Evolutionary conservation across 345 rosid species (phyloP).

Genomic region (Eucalyptus sp.): DNA sequence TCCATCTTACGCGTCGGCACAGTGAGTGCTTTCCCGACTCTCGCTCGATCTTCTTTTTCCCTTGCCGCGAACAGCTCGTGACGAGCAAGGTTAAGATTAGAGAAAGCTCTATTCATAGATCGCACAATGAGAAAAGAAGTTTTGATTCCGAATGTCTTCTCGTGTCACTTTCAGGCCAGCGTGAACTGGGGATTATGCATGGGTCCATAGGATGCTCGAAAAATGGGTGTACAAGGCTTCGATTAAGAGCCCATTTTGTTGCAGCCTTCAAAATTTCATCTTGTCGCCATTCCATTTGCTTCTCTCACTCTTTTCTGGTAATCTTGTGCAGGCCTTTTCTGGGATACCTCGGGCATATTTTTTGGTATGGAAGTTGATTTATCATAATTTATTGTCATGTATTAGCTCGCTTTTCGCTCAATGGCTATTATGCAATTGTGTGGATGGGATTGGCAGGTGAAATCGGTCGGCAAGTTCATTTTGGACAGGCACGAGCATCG

Average conservation of each 20-base stretch:
- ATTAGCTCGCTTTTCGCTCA: background rate
- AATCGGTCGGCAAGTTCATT: constrained; percentile 31
- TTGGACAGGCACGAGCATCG: background rate
- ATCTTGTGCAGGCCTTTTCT: constrained; percentile 32
- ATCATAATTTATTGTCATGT: background rate
- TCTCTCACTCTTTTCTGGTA: background rate
- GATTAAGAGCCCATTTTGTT: background rate
- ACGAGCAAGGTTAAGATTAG: background rate
- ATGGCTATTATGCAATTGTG: background rate
- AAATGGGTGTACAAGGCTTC: constrained; percentile 16
- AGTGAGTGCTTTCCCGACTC: constrained; percentile 1
- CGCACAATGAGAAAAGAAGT: background rate
- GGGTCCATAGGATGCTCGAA: constrained; percentile 52
- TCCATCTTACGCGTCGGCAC: constrained; percentile 50
- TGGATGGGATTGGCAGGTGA: constrained; percentile 32
- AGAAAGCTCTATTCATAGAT: background rate
- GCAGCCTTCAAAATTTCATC: background rate
- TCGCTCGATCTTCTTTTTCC: background rate
- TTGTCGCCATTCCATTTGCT: background rate
- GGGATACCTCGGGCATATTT: constrained; percentile 45
- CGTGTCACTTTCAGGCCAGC: constrained; percentile 35
- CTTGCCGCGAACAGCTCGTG: background rate
- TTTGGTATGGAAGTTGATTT: constrained; percentile 30
- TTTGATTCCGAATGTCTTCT: background rate
- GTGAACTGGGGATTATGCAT: constrained; percentile 59